Percentiles rank a stretch among this genome's conserved stretches.
These are phyloP conservation scores for Breviolum minutum DNA, from an alignment of 73 alveolate species.

Conservation along the genomic window DNA sequence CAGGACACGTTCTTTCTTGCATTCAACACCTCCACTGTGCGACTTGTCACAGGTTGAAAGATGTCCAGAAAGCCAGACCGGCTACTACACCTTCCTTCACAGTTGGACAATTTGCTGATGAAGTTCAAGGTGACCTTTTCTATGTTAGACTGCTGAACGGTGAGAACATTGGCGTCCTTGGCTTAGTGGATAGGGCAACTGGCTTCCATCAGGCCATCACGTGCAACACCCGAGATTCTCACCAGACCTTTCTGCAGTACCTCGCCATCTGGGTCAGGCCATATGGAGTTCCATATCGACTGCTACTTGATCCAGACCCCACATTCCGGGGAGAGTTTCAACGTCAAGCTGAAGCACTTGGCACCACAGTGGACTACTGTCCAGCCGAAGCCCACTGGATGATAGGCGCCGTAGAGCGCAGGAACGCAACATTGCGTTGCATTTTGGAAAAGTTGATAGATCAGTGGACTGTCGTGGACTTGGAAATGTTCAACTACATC, in stretches of 20 bases:
- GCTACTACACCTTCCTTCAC: background rate
- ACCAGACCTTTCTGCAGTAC: background rate
- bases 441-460: slow-evolving; percentile 11
- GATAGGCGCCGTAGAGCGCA: slow-evolving; percentile 17
- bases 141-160: background rate
- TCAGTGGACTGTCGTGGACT: background rate
- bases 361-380: background rate
- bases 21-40: slow-evolving; percentile 20
- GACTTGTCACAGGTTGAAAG: background rate
- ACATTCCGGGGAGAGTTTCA: background rate
- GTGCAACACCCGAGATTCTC: background rate
- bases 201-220: background rate
- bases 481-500: background rate
- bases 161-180: background rate
- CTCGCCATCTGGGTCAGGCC: background rate
- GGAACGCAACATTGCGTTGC: slow-evolving; percentile 1
- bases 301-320: background rate
- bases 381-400: slow-evolving; percentile 50
- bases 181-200: background rate
- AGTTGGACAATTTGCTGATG: slow-evolving; percentile 7
- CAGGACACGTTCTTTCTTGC: background rate
- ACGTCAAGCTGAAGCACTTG: background rate
- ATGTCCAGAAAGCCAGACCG: background rate
- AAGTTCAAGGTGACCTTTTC: background rate
- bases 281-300: background rate